Base-by-base conservation (phyloP, 2,329 filamentous ascomycete genomes). In the Colletotrichum truncatum region DNA sequence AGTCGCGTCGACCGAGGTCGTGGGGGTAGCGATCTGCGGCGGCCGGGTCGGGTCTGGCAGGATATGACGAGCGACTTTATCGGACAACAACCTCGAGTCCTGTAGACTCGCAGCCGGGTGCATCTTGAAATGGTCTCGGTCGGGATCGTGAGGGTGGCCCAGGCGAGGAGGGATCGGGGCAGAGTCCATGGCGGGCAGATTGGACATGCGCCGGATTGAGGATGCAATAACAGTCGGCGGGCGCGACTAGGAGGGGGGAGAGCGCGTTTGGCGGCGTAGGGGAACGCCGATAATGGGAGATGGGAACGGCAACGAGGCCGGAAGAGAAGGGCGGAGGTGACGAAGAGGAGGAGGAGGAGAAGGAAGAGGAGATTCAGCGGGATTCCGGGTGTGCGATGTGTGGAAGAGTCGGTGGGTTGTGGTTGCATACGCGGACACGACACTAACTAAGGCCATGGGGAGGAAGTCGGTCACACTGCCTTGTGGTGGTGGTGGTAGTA, bases 101-200 rank as follows among this genome's bases (percentile, higher is more conserved):
- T 54, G 25, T 12, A 55, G 49, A 12, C 4, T 34, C 14, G 56
- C 38, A 28, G 46, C n/a, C 26, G 55, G 36, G 34, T 66, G 62
- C 41, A 60, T 56, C 38, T 48, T 56, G 59, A 66, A 56, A 11
- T n/a, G 45, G 12, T 64, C 58, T 23, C 46, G 51, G 45, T 64
- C 48, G 46, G 53, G 38, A 8, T 53, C 38, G 30, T 53, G 64
- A 30, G 63, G 39, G 41, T 52, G 55, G 12, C 64, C 64, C 30
- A 48, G 55, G 30, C 59, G 67, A 26, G 64, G 67, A 41, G 67
- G 59, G 41, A 64, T 57, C 11, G 59, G 46, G 39, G 59, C 51
- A 36, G 67, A 58, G 41, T 68, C 67, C 67, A 68, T 68, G 32
- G 56, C 52, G 55, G 57, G 54, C 52, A 45, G 45, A 51, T 23